These are phyloP conservation scores for Falciphora oryzae DNA, from an alignment of 2,329 filamentous ascomycete species.

Conservation along the genomic window DNA sequence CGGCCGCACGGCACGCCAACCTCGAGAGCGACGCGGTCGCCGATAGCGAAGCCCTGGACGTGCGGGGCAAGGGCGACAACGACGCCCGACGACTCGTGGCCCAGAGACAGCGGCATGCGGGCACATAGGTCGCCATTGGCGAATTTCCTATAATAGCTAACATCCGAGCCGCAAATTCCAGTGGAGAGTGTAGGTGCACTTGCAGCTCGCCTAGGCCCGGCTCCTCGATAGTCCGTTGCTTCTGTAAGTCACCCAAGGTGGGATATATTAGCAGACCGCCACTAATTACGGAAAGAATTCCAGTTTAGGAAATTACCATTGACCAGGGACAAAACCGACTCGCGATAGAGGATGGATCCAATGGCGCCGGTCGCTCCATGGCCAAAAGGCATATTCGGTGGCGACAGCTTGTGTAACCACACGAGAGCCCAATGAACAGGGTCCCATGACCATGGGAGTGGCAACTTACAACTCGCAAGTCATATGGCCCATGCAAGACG, in stretches of 20 bases:
- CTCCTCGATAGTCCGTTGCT: slow-evolving; percentile 44
- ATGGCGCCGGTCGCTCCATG: too few species aligned
- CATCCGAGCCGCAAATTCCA: slow-evolving; percentile 58
- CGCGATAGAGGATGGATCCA: too few species aligned
- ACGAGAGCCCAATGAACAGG: background rate
- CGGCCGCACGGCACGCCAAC: slow-evolving; percentile 54
- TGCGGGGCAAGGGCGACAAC: slow-evolving; percentile 49
- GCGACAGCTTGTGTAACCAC: too few species aligned
- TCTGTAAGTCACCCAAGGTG: slow-evolving; percentile 28
- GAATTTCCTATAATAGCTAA: slow-evolving; percentile 33
- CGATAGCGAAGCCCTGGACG: slow-evolving; percentile 51
- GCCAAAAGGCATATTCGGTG: too few species aligned
- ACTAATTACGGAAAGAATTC: background rate
- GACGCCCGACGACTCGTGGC: slow-evolving; percentile 61
- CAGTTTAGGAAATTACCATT: too few species aligned
- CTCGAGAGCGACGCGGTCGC: slow-evolving; percentile 63
- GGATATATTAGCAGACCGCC: background rate
- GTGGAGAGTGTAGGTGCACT: slow-evolving; percentile 51
- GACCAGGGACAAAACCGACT: too few species aligned
- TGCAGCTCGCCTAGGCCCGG: slow-evolving; percentile 52
- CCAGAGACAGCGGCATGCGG: slow-evolving; percentile 41
- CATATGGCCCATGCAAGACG: slow-evolving; percentile 42
- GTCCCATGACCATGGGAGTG: slow-evolving; percentile 10
- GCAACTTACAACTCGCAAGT: slow-evolving; percentile 38
- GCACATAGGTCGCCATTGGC: slow-evolving; percentile 54